These are phyloP conservation scores for Cladosporium oxysporum DNA, from an alignment of 2,329 filamentous ascomycete species.

Conservation along the genomic window DNA sequence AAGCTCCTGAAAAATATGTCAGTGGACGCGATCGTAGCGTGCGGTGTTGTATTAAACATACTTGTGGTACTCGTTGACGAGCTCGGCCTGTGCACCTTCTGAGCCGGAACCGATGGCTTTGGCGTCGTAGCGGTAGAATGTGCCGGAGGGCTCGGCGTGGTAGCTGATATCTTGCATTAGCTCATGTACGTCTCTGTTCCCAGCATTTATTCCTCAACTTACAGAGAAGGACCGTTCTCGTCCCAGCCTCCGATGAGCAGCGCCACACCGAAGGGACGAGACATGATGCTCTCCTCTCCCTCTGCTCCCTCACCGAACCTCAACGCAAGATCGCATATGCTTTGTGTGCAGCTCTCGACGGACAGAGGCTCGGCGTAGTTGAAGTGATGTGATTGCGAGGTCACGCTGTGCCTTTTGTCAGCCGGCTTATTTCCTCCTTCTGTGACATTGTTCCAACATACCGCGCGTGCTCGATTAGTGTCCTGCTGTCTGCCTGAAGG, in stretches of 20 bases:
- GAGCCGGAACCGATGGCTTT: slow-evolving; percentile 98
- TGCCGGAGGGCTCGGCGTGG: slow-evolving; percentile 95
- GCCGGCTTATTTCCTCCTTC: neutral
- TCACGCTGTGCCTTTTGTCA: slow-evolving; percentile 56
- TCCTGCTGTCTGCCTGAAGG: slow-evolving; percentile 93
- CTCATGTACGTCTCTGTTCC: neutral
- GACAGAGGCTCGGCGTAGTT: slow-evolving; percentile 95
- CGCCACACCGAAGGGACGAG: slow-evolving; percentile 92
- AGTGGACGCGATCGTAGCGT: neutral
- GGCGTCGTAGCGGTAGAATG: slow-evolving; percentile 98
- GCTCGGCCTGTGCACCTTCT: slow-evolving; percentile 94
- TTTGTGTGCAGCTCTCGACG: slow-evolving; percentile 97
- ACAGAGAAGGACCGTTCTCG: slow-evolving; percentile 92
- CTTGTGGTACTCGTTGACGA: slow-evolving; percentile 99
- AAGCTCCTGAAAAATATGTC: slow-evolving; percentile 58
- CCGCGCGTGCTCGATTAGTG: slow-evolving; percentile 96
- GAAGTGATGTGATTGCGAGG: slow-evolving; percentile 95
- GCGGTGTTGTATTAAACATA: neutral
- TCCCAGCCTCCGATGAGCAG: slow-evolving; percentile 95
- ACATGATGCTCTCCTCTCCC: slow-evolving; percentile 94
- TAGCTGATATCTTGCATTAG: slow-evolving; percentile 57
- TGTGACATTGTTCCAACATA: slow-evolving; percentile 12
- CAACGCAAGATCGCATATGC: slow-evolving; percentile 95
- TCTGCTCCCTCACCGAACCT: slow-evolving; percentile 97
- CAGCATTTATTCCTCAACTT: slow-evolving; percentile 36